A percentile compares a stretch with the other conserved stretches of the same genome.
phyloP scores from a whole-genome alignment of 2,329 filamentous ascomycete species.

The Fusarium longipes region DNA sequence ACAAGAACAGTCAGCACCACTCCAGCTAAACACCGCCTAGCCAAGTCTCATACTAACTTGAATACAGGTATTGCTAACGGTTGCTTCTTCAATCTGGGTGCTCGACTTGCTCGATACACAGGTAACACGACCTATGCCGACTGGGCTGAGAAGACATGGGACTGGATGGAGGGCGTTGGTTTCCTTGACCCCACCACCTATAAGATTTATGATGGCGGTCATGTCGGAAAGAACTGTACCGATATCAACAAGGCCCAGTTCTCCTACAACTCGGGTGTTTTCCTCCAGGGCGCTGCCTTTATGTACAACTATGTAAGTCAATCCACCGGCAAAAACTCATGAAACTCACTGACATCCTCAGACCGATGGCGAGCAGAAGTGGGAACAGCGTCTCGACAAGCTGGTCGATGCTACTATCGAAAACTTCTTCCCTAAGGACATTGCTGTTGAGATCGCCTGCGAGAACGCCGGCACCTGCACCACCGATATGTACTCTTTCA shows the following conservation, averaged over 20 bases:
- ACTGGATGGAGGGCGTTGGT: constrained; percentile 68
- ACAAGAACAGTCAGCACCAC: constrained; percentile 68
- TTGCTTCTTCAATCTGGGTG: constrained; percentile 72
- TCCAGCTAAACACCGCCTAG: too few relatives aligned
- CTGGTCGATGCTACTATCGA: constrained; percentile 52
- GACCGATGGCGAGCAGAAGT: constrained; percentile 62
- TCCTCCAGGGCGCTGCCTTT: constrained; percentile 67
- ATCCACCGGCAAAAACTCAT: not conserved
- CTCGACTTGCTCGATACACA: constrained; percentile 78
- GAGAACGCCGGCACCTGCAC: constrained; percentile 67
- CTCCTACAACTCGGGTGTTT: constrained; percentile 70
- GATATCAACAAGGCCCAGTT: constrained; percentile 67
- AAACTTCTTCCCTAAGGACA: constrained; percentile 65
- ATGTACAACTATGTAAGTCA: constrained; percentile 69
- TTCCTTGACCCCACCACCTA: constrained; percentile 70
- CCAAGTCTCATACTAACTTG: not conserved
- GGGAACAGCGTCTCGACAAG: constrained; percentile 62
- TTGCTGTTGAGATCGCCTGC: constrained; percentile 72
- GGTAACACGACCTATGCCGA: constrained; percentile 71
- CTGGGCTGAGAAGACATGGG: constrained; percentile 71
- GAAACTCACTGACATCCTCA: constrained; percentile 39
- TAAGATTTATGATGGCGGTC: constrained; percentile 69
- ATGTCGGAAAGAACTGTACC: constrained; percentile 64
- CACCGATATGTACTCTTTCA: constrained; percentile 72
- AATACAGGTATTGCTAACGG: constrained; percentile 65